A percentile compares a stretch with the other conserved stretches of the same genome.
Conservation (phyloP, 2,329 filamentous ascomycete species). For the Fusarium torulosum region DNA sequence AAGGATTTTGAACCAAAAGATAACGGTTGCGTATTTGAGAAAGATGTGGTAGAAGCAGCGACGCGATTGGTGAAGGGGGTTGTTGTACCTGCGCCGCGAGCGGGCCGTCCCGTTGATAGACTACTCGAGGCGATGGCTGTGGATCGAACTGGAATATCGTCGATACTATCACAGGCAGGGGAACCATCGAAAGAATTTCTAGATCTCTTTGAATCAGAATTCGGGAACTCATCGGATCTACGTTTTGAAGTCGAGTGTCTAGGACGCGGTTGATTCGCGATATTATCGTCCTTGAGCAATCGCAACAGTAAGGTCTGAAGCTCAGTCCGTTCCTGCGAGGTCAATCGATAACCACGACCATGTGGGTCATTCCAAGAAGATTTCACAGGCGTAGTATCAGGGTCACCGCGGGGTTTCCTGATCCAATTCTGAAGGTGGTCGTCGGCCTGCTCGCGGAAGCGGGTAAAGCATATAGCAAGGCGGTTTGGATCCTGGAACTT, state of each 20-base stretch:
- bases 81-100: conserved; percentile 29
- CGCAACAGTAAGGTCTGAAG: conserved; percentile 45
- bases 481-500: conserved; percentile 35
- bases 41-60: conserved; percentile 4
- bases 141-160: conserved; percentile 43
- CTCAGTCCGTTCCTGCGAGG: conserved; percentile 40
- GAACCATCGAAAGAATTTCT: conserved; percentile 30
- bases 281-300: conserved; percentile 33
- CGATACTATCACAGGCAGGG: conserved; percentile 22
- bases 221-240: conserved; percentile 39
- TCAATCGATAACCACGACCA: conserved; percentile 33
- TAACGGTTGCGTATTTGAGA: conserved; percentile 23
- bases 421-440: conserved; percentile 38
- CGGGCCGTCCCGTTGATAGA: conserved; percentile 29
- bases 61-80: conserved; percentile 26
- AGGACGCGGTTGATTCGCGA: conserved; percentile 13
- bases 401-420: conserved; percentile 37
- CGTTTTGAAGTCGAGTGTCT: conserved; percentile 37
- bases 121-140: conserved; percentile 17
- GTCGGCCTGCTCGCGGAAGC: conserved; percentile 44
- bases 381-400: conserved; percentile 37
- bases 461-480: conserved; percentile 40
- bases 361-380: conserved; percentile 39
- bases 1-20: conserved; percentile 45
- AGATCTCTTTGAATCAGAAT: conserved; percentile 33